Evolutionary conservation across 371 early-diverging fungal genomes (phyloP).

Genomic region (Rhizopus arrhizus): DNA sequence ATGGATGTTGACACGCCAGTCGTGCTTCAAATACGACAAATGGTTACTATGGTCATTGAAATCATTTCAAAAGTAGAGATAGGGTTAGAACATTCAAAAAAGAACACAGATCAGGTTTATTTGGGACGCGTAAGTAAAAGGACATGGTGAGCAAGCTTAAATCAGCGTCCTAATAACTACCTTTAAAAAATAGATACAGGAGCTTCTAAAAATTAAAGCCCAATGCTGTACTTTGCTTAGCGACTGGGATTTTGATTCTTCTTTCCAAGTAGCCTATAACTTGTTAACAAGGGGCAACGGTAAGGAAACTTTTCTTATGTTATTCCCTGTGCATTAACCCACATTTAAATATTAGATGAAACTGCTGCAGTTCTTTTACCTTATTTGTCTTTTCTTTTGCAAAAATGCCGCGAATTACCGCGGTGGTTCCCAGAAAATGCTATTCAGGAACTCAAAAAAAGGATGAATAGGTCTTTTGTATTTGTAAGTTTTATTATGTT

Average conservation of each 20-base stretch:
- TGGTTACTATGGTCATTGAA: constrained; percentile 14
- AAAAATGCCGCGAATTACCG: constrained; percentile 19
- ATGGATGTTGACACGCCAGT: constrained; percentile 27
- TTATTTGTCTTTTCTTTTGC: constrained; percentile 29
- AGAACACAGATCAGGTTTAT: not conserved
- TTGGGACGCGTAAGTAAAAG: not conserved
- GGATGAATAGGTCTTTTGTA: constrained; percentile 17
- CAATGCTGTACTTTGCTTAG: constrained; percentile 22
- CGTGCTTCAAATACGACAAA: constrained; percentile 2
- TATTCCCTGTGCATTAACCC: not conserved
- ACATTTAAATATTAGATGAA: constrained; percentile 18
- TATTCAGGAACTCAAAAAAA: constrained; percentile 17
- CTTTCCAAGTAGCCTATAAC: constrained; percentile 25
- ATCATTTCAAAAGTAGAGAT: constrained; percentile 11
- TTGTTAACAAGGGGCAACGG: constrained; percentile 27
- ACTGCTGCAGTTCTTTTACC: constrained; percentile 24
- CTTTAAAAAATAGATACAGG: constrained; percentile 18
- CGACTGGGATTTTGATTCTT: constrained; percentile 24
- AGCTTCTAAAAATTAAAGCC: constrained; percentile 29
- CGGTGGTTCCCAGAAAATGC: constrained; percentile 31
- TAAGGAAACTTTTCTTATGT: not conserved
- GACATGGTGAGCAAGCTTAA: not conserved
- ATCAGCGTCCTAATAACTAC: not conserved
- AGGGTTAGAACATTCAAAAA: constrained; percentile 3
- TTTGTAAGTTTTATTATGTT: constrained; percentile 21